A percentile compares a stretch with the other conserved stretches of the same genome.
These are phyloP conservation scores for Verticillium longisporum DNA, from an alignment of 2,329 filamentous ascomycete genomes.

Conservation along the genomic window DNA sequence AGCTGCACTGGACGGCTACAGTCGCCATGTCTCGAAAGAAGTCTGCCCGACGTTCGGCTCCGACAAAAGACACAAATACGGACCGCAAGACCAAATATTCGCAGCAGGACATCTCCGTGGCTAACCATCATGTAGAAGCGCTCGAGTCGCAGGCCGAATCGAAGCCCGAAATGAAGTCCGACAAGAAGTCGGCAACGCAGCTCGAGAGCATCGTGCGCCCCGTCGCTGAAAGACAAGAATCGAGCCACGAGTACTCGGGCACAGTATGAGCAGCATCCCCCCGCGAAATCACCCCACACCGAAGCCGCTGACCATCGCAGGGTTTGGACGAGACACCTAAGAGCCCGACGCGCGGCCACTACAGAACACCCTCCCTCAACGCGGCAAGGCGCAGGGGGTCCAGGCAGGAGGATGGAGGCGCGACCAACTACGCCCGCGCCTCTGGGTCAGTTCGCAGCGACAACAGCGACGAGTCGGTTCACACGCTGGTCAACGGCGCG, in stretches of 20 bases:
- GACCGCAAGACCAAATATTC: neutral
- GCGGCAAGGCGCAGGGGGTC: neutral
- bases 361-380: constrained; percentile 1
- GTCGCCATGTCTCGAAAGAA: constrained; percentile 11
- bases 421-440: constrained; percentile 1
- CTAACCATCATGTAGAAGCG: neutral
- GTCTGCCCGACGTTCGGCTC: neutral
- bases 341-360: neutral
- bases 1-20: neutral
- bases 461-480: constrained; percentile 9
- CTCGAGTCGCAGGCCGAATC: constrained; percentile 1
- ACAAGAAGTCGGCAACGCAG: neutral
- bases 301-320: neutral
- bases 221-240: constrained; percentile 6
- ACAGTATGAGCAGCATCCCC: neutral
- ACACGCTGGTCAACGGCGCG: constrained; percentile 9
- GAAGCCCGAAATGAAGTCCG: constrained; percentile 4
- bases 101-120: neutral
- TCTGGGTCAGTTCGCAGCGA: constrained; percentile 5
- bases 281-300: neutral
- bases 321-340: constrained; percentile 5
- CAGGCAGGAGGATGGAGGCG: constrained; percentile 3
- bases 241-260: constrained; percentile 3
- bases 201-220: neutral
- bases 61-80: constrained; percentile 4